Percentiles rank a stretch among this genome's conserved stretches.
These are phyloP conservation scores for Botrytis cinerea DNA, from an alignment of 2,329 filamentous ascomycete genomes.

Conservation along the genomic window DNA sequence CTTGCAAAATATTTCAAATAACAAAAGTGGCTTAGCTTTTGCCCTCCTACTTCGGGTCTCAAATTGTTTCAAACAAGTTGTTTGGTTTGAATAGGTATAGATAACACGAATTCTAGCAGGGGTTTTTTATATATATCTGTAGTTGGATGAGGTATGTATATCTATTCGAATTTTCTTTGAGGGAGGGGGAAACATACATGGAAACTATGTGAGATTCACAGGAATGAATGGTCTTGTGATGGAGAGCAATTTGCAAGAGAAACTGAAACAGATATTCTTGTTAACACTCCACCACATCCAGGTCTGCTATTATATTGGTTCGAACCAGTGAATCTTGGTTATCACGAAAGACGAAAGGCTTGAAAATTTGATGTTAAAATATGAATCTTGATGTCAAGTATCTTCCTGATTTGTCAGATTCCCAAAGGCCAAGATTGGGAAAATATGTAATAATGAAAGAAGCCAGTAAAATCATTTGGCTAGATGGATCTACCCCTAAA, in stretches of 20 bases:
- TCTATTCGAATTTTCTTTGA: not conserved
- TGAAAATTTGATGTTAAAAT: not conserved
- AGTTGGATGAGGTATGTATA: not conserved
- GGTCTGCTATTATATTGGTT: not conserved
- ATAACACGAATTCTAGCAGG: accelerated
- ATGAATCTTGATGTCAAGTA: not conserved
- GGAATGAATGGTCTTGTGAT: not conserved
- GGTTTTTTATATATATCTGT: not conserved
- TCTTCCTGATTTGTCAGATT: no score
- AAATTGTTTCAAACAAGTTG: not conserved
- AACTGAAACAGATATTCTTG: not conserved
- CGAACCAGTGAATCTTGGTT: not conserved
- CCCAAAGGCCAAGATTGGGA: not conserved
- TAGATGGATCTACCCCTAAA: not conserved
- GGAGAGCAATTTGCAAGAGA: not conserved
- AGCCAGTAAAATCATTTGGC: not conserved
- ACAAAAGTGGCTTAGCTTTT: not conserved
- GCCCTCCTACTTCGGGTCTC: not conserved
- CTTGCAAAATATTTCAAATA: not conserved
- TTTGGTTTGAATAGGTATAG: not conserved
- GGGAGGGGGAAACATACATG: accelerated
- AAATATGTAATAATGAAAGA: not conserved
- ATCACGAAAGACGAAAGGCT: not conserved
- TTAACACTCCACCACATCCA: not conserved
- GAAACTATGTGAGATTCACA: not conserved